Evolutionary conservation across 345 rosid genomes (phyloP).

Genomic region (Gynandropsis gynandra): DNA sequence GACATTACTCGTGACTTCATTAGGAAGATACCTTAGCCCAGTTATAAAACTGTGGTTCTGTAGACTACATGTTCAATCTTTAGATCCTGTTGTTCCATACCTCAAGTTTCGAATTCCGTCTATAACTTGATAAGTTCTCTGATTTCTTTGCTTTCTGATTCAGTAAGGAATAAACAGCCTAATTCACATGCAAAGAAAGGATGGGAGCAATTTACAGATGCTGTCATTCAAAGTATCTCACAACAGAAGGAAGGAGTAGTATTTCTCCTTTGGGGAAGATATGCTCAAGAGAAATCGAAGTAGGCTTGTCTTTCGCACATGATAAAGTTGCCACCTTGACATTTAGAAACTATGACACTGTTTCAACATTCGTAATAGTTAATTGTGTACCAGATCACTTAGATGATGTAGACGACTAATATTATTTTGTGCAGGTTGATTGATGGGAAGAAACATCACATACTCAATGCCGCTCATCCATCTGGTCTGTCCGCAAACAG

Average conservation of each 20-base stretch:
- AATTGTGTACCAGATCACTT: neutral
- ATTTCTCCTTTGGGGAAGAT: slow-evolving; percentile 94
- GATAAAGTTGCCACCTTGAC: neutral
- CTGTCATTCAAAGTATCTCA: slow-evolving; percentile 72
- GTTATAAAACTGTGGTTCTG: no score
- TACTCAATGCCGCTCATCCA: slow-evolving; percentile 97
- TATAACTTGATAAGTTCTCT: slow-evolving; percentile 1
- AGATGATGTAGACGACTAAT: no score
- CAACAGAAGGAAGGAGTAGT: slow-evolving; percentile 83
- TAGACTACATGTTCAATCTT: no score
- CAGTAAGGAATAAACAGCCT: slow-evolving; percentile 82
- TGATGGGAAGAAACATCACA: slow-evolving; percentile 75
- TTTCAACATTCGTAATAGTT: neutral
- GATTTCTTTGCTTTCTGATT: slow-evolving; percentile 13
- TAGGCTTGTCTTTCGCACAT: slow-evolving; percentile 20
- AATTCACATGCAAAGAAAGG: slow-evolving; percentile 97
- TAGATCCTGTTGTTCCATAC: no score
- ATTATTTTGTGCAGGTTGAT: slow-evolving; percentile 50
- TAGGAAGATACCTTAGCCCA: no score
- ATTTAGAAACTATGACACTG: neutral
- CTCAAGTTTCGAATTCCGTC: neutral
- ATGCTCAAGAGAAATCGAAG: slow-evolving; percentile 87
- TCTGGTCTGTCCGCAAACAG: slow-evolving; percentile 94
- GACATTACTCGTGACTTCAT: neutral
- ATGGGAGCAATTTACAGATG: slow-evolving; percentile 96